Base-by-base conservation (phyloP, 768 basidiomycete genomes). In the Steccherinum ochraceum region DNA sequence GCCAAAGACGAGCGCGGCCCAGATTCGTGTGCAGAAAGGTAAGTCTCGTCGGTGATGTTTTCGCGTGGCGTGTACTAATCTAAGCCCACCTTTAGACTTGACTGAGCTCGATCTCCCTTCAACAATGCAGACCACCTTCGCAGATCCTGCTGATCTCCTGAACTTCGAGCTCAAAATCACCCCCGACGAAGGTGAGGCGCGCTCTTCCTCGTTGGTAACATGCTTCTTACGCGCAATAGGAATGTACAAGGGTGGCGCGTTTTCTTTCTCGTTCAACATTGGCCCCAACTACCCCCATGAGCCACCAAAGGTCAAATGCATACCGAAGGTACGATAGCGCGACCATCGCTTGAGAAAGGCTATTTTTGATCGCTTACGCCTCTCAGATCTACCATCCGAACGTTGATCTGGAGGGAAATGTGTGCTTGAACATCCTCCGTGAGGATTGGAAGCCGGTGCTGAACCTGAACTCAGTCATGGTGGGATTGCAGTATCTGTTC, bases 401-500 rank as follows among this genome's bases (percentile, higher is more conserved):
- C 63, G 86, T 99, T 48, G 96, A 99, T 68, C 79, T 96, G 30
- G 93, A 97, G 65, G 96, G 96, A 42, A 98, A 98, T 59, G 95
- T 99, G 43, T 99, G 96, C 74, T 69, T 99, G 60, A 98, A 98
- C 70, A 97, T 98, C 65, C 79, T 98, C 52, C 83, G 96, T 65
- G 96, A 99, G 74, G 96, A 99, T 71, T 99, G 96, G 96, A 99
- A 99, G 64, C 96, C 96, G 4, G 96, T 99, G 2, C 75, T 99
- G 41, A 98, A 97, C 69, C 76, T 99, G 48, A 97, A 93, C 66
- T 91, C 94, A 24, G 92, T 99, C 56, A 95, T 98, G 92, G 91
- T 98, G 53, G 96, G 96, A 27, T 69, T 99, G 51, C 96, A 99
- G 67, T 99, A 97, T 64, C 80, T 99, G 48, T 99, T 99, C 78